A percentile compares a stretch with the other conserved stretches of the same genome.
These are phyloP conservation scores for Saccharomycopsis sp. DNA, from an alignment of 805 yeast genomes.

Conservation along the genomic window DNA sequence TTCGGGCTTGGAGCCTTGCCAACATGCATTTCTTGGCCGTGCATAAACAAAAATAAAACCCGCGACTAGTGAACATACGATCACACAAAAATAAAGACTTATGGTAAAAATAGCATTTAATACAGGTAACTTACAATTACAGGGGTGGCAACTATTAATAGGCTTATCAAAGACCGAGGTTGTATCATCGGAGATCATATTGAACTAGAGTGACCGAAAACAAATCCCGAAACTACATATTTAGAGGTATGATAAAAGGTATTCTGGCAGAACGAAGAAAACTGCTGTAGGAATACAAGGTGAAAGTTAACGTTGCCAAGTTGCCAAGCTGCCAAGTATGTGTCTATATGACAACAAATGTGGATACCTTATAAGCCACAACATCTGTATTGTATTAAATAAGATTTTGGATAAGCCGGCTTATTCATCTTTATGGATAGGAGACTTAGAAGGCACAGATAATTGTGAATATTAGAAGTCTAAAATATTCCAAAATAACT, in stretches of 20 bases:
- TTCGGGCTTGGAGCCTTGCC: not conserved
- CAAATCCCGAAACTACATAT: too few relatives aligned
- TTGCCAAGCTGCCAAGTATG: not conserved
- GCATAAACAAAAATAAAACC: not conserved
- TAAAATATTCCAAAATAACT: not conserved
- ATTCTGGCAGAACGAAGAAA: too few relatives aligned
- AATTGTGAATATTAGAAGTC: not conserved
- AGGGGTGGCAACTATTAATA: not conserved
- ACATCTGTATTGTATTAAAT: not conserved
- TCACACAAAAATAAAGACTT: too few relatives aligned
- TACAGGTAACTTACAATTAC: not conserved
- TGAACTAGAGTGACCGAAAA: too few relatives aligned
- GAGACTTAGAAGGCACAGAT: not conserved
- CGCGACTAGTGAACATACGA: not conserved
- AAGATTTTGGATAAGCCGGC: not conserved
- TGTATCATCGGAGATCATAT: too few relatives aligned
- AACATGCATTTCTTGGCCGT: not conserved
- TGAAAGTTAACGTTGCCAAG: not conserved
- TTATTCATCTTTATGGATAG: not conserved
- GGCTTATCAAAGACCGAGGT: too few relatives aligned
- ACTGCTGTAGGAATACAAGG: too few relatives aligned
- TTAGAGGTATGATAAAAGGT: too few relatives aligned
- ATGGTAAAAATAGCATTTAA: not conserved
- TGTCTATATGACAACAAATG: too few relatives aligned
- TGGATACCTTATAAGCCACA: not conserved